Evolutionary conservation across 2,329 filamentous ascomycete genomes (phyloP).

Genomic region (Dactylellina haptotyla): DNA sequence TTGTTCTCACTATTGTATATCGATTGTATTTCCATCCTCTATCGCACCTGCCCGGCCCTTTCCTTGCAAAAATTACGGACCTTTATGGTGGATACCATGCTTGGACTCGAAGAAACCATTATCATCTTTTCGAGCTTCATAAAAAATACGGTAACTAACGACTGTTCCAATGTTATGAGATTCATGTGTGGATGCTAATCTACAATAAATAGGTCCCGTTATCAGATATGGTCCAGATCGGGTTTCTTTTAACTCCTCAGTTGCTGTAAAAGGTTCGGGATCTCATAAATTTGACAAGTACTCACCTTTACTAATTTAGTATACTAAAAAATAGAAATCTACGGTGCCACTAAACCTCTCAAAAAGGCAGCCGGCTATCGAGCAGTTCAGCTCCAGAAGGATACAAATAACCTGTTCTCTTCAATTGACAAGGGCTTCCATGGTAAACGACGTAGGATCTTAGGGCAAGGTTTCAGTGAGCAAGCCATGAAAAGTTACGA

Average conservation of each 20-base stretch:
- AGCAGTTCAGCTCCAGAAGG: conserved; percentile 13
- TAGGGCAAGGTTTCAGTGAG: conserved; percentile 78
- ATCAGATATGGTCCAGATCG: conserved; percentile 63
- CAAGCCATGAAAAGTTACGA: conserved; percentile 75
- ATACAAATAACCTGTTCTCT: conserved; percentile 75
- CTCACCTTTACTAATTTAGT: conserved; percentile 5
- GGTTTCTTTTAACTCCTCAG: conserved; percentile 78
- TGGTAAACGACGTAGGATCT: conserved; percentile 75
- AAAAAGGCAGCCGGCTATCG: conserved; percentile 54
- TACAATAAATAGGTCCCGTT: conserved; percentile 18
- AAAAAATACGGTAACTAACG: conserved; percentile 71
- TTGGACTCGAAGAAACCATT: conserved; percentile 77
- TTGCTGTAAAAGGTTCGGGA: conserved; percentile 69
- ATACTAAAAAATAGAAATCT: conserved; percentile 60
- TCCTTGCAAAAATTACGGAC: conserved; percentile 72
- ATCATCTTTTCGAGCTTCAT: conserved; percentile 77
- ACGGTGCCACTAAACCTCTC: conserved; percentile 62
- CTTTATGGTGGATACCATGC: conserved; percentile 73
- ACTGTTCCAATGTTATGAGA: neutral
- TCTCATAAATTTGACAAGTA: conserved; percentile 17
- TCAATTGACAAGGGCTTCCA: conserved; percentile 74
- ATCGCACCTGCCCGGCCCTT: conserved; percentile 72
- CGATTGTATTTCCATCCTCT: conserved; percentile 73
- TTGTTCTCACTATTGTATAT: conserved; percentile 61
- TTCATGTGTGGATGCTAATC: neutral